Percentiles rank a stretch among this genome's conserved stretches.
Evolutionary conservation across 2,329 filamentous ascomycete genomes (phyloP).

Genomic region (Colletotrichum destructivum): DNA sequence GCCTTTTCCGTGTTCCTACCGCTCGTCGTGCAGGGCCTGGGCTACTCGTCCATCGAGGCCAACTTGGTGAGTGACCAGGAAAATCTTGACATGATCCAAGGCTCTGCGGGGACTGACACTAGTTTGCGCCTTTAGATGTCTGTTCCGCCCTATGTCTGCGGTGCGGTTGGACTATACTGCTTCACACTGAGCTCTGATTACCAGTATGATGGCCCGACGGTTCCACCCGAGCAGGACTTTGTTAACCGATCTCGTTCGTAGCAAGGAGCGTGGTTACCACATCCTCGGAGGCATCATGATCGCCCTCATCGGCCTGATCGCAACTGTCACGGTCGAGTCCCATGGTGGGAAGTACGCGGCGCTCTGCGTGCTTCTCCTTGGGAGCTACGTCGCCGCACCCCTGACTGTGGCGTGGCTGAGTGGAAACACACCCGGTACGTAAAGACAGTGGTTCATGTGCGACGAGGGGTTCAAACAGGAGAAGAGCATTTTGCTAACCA

Average conservation of each 20-base stretch:
- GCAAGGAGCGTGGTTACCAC: conserved; percentile 49
- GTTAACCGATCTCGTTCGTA: background rate
- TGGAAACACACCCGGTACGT: conserved; percentile 48
- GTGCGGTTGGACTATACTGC: conserved; percentile 48
- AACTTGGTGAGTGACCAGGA: conserved; percentile 44
- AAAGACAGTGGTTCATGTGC: background rate
- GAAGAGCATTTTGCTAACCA: background rate
- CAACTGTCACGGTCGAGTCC: conserved; percentile 45
- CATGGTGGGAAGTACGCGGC: conserved; percentile 46
- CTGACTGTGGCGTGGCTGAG: conserved; percentile 53
- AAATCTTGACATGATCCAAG: no score
- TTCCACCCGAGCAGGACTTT: background rate
- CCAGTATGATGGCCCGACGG: conserved; percentile 18
- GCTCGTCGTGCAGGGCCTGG: conserved; percentile 51
- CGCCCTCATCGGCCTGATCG: conserved; percentile 48
- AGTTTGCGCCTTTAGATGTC: conserved; percentile 45
- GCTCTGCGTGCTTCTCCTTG: conserved; percentile 51
- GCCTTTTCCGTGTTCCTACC: conserved; percentile 54
- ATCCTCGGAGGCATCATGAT: conserved; percentile 49
- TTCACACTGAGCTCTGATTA: conserved; percentile 51
- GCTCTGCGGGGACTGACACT: background rate
- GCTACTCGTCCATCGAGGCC: conserved; percentile 46
- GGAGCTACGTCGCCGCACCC: conserved; percentile 51
- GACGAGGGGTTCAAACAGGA: background rate
- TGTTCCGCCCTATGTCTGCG: conserved; percentile 52